Conservation (phyloP, 257 asterid species). For the Forsythia viridissima region DNA sequence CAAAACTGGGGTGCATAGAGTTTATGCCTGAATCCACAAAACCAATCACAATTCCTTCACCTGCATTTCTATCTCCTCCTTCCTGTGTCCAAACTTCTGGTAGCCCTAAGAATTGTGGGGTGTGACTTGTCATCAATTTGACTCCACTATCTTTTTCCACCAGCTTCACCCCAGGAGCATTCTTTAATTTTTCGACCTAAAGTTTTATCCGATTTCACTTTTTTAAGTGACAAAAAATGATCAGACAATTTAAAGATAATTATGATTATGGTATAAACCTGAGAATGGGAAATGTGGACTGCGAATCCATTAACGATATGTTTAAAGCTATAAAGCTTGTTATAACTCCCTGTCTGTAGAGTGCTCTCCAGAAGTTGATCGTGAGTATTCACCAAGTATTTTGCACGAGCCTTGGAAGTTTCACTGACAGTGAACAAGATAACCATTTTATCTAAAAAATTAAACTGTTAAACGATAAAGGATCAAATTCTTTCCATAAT, state of each 20-base stretch:
- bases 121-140: slow-evolving; percentile 71
- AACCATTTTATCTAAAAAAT: not conserved
- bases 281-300: slow-evolving; percentile 68
- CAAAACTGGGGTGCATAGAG: slow-evolving; percentile 74
- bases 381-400: slow-evolving; percentile 59
- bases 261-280: slow-evolving; percentile 35
- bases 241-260: not conserved
- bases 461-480: too few relatives aligned
- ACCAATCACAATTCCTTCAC: slow-evolving; percentile 90
- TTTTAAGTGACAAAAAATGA: not conserved
- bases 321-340: slow-evolving; percentile 81
- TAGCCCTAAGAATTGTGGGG: slow-evolving; percentile 65
- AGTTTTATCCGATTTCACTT: not conserved
- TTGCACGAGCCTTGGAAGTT: slow-evolving; percentile 56
- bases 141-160: slow-evolving; percentile 72
- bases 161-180: slow-evolving; percentile 50
- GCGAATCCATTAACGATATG: slow-evolving; percentile 85
- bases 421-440: slow-evolving; percentile 31
- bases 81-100: slow-evolving; percentile 64
- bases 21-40: slow-evolving; percentile 82
- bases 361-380: slow-evolving; percentile 54
- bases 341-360: slow-evolving; percentile 61
- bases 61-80: slow-evolving; percentile 67
- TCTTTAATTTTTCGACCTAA: slow-evolving; percentile 54
- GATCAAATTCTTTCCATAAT: too few relatives aligned